Evolutionary conservation across 805 yeast genomes (phyloP).

Genomic region (Blastobotrys attinorum): DNA sequence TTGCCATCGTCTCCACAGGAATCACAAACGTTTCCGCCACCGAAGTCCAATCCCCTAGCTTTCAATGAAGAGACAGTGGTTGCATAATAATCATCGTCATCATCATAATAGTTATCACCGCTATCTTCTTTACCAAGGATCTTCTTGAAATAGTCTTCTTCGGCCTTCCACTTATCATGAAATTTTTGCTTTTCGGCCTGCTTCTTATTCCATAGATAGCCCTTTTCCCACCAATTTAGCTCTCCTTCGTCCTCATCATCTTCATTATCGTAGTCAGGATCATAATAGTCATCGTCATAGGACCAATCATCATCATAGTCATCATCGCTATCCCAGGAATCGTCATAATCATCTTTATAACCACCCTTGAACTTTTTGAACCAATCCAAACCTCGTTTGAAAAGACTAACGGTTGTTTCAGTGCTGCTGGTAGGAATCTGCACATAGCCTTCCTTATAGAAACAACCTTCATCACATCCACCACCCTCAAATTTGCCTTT

Average conservation of each 20-base stretch:
- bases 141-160: background rate
- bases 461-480: background rate
- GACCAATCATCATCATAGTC: background rate
- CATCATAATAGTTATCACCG: background rate
- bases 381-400: background rate
- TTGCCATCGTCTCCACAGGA: too few species aligned
- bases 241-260: too few species aligned
- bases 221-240: too few species aligned
- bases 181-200: too few species aligned
- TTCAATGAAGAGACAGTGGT: background rate
- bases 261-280: background rate
- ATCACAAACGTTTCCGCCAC: too few species aligned
- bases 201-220: too few species aligned
- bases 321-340: background rate
- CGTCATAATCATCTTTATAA: background rate
- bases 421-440: too few species aligned
- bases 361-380: background rate
- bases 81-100: background rate
- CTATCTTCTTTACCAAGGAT: background rate
- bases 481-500: background rate
- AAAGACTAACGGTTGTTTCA: too few species aligned
- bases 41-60: too few species aligned
- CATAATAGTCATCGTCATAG: background rate
- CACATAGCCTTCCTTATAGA: too few species aligned
- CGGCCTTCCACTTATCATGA: background rate